Evolutionary conservation across 108 stramenopile species (phyloP).

Genomic region (Nitzschia sp.): DNA sequence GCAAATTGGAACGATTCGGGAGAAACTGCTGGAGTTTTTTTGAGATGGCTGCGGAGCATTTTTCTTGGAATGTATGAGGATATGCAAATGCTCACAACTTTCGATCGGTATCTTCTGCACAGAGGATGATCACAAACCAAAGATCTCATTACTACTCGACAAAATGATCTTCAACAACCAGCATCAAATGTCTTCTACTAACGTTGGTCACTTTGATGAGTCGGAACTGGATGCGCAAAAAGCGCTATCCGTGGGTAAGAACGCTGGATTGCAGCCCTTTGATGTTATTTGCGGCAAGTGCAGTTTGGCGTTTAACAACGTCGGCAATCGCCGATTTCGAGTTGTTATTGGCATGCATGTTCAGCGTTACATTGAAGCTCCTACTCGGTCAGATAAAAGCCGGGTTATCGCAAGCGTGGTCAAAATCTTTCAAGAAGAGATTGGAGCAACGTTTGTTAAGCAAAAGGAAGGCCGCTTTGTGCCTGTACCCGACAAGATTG

Average conservation of each 20-base stretch:
- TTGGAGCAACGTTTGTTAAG: conserved; percentile 31
- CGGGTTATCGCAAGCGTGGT: conserved; percentile 24
- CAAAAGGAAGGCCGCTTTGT: conserved; percentile 3
- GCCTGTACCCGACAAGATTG: conserved; percentile 17
- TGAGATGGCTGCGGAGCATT: too few relatives aligned
- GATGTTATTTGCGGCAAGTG: conserved; percentile 35
- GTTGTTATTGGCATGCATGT: conserved; percentile 30
- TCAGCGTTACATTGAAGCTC: conserved; percentile 30
- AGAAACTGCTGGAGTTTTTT: too few relatives aligned
- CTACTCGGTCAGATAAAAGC: conserved; percentile 20
- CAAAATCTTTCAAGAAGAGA: conserved; percentile 21
- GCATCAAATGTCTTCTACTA: too few relatives aligned
- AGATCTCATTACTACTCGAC: too few relatives aligned
- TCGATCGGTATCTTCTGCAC: too few relatives aligned
- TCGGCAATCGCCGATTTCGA: conserved; percentile 38
- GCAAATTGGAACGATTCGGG: too few relatives aligned
- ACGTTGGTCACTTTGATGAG: too few relatives aligned
- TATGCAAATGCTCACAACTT: too few relatives aligned
- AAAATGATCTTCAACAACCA: too few relatives aligned
- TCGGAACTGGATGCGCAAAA: not conserved
- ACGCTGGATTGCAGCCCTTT: conserved; percentile 5
- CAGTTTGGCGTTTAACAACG: conserved; percentile 33
- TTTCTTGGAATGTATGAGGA: too few relatives aligned
- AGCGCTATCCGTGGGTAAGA: not conserved
- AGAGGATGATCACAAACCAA: too few relatives aligned